Evolutionary conservation across 2,329 filamentous ascomycete species (phyloP).

Genomic region (Colletotrichum tofieldiae): DNA sequence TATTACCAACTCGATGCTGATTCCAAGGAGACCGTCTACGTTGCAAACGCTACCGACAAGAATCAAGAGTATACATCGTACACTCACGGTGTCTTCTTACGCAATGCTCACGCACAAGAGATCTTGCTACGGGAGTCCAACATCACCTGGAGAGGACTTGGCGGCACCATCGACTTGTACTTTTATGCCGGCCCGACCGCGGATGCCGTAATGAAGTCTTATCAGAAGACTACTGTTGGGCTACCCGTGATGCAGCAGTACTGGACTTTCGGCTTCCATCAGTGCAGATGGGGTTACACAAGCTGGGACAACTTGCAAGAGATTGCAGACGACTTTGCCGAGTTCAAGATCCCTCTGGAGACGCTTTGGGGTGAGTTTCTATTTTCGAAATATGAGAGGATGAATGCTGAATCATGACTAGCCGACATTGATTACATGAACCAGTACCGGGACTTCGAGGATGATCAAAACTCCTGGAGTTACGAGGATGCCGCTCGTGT

Average conservation of each 20-base stretch:
- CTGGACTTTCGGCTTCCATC: slow-evolving; percentile 86
- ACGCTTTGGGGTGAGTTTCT: slow-evolving; percentile 72
- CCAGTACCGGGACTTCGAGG: slow-evolving; percentile 73
- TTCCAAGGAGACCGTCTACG: slow-evolving; percentile 65
- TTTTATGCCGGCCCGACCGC: slow-evolving; percentile 83
- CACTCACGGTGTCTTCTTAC: slow-evolving; percentile 83
- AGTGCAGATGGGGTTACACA: slow-evolving; percentile 86
- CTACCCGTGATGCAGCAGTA: slow-evolving; percentile 86
- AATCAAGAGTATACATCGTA: slow-evolving; percentile 70
- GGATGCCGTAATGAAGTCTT: slow-evolving; percentile 78
- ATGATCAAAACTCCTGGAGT: slow-evolving; percentile 71
- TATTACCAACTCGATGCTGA: slow-evolving; percentile 74
- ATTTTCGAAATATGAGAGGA: background rate
- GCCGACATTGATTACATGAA: slow-evolving; percentile 83
- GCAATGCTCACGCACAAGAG: slow-evolving; percentile 85
- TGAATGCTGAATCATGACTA: slow-evolving; percentile 48
- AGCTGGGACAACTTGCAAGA: slow-evolving; percentile 79
- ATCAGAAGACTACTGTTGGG: slow-evolving; percentile 77
- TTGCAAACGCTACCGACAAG: slow-evolving; percentile 67
- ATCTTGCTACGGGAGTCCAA: slow-evolving; percentile 74
- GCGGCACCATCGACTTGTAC: slow-evolving; percentile 84
- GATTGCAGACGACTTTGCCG: slow-evolving; percentile 77
- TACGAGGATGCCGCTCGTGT: slow-evolving; percentile 73
- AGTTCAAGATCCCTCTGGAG: slow-evolving; percentile 78
- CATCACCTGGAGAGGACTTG: slow-evolving; percentile 82